Evolutionary conservation across 1,139 yeast species (phyloP), one percentile per base, ranked within the genome.

Genomic region (Pichia sp.): DNA sequence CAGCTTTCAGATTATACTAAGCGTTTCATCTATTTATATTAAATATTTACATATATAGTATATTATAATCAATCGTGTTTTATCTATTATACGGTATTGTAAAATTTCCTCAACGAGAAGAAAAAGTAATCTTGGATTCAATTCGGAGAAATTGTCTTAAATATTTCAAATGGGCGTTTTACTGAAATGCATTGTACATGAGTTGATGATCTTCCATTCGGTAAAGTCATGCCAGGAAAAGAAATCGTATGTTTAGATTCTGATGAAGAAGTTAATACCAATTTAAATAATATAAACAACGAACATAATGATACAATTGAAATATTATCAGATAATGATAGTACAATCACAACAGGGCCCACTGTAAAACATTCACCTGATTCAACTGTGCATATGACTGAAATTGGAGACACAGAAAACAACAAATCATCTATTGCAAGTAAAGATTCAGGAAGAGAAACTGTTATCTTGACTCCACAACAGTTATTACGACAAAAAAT

Each of bases 1-100:
- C 97, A 74, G 86, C 97, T 72, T 88, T 85, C 95, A 90, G 98
- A 85, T 83, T 92, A 74, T 92, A 92, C 92, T 92, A 90, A 57
- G 50, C 49, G 55, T 51, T 41, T 45, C 40, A 13, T 26, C 23
- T 26, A 22, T 42, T 42, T 46, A 24, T 26, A 36, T 30, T 15
- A 29, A 40, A 39, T 39, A 23, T 26, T 26, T 27, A 16, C 41
- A 9, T 39, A 35, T 36, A 25, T 26, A 40, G 24, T 44, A 26
- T 45, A 38, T 38, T 38, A 8, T 36, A 39, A 34, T 36, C 23
- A 26, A 22, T 16, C 26, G 32, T 27, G 35, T 45, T 40, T n/a
- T 40, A n/a, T 40, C 30, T 40, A 16, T 40, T n/a, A 8, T 30
- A 15, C n/a, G n/a, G n/a, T n/a, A n/a, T n/a, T n/a, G n/a, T n/a